Evolutionary conservation across 805 yeast species (phyloP), one percentile per base, ranked within the genome.

Genomic region (Torulaspora quercuum): DNA sequence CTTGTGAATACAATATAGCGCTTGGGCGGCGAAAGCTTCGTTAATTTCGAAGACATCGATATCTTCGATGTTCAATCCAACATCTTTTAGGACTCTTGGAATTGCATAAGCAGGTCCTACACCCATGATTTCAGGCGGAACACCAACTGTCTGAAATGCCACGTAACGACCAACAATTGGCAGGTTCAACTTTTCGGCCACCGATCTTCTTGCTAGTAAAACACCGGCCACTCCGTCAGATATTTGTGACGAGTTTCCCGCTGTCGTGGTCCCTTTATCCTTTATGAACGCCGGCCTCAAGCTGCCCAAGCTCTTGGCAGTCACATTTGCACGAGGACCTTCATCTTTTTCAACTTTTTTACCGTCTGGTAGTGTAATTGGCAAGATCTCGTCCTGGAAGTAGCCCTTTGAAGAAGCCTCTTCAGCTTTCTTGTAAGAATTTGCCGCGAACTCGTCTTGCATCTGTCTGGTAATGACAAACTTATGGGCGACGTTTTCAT

Each of bases 121-220:
- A 41, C 97, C 98, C 98, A 90, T 90, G 44, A 89, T 77, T 65
- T 87, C 95, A 14, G 97, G 97, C 38, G 97, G 95, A 29, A 89
- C 96, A 52, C 98, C 98, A 39, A 83, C 90, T 25, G 80, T 69
- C 49, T 82, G 75, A 55, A 85, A 80, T 50, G 80, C 82, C 45
- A 88, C 78, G 52, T 76, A 90, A 68, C 84, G 85, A 45, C 81
- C 98, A 41, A 82, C 53, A 43, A 87, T 78, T 37, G 83, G 80
- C 50, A 83, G 72, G 25, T 82, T 80, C 41, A 80, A 65, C 51
- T 73, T 66, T 61, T 82, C 78, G 14, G 98, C 98, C 40, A 82
- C 70, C 12, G 87, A 82, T 63, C 97, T 77, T 60, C 89, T 78
- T 70, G 86, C 82, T 43, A 90, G 70, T 39, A 90, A 63, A 2